phyloP scores from a whole-genome alignment of 2,329 filamentous ascomycete genomes.

The Zarea fungicola region DNA sequence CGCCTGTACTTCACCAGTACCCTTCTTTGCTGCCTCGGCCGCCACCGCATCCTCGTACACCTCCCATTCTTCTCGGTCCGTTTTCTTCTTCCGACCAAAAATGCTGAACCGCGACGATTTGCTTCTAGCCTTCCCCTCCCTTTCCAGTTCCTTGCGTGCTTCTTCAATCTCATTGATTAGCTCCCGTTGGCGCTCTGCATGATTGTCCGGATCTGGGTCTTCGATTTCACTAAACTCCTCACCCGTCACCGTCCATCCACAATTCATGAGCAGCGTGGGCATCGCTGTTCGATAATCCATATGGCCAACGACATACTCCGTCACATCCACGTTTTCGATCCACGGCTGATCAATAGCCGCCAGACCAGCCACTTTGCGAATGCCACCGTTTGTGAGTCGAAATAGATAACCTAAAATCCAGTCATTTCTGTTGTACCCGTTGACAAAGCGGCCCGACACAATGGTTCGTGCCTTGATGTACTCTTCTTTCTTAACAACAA shows the following conservation, averaged over 20 bases:
- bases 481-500: constrained; percentile 89
- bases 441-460: constrained; percentile 88
- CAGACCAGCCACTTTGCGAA: constrained; percentile 81
- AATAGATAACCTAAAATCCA: constrained; percentile 98
- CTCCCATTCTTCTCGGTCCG: constrained; percentile 86
- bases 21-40: constrained; percentile 36
- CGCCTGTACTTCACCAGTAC: constrained; percentile 23
- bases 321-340: constrained; percentile 85
- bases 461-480: constrained; percentile 76
- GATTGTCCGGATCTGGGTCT: constrained; percentile 92
- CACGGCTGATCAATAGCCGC: constrained; percentile 68
- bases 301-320: constrained; percentile 79
- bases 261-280: constrained; percentile 78
- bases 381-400: constrained; percentile 86
- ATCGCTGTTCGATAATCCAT: constrained; percentile 96
- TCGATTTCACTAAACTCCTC: constrained; percentile 97
- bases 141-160: constrained; percentile 79
- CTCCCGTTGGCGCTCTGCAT: constrained; percentile 79
- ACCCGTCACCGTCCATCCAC: constrained; percentile 85
- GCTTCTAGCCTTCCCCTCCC: constrained; percentile 61
- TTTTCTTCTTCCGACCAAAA: constrained; percentile 77
- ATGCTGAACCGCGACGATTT: constrained; percentile 60
- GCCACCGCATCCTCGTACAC: constrained; percentile 69
- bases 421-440: constrained; percentile 89
- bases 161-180: constrained; percentile 96